Percentiles rank a stretch among this genome's conserved stretches.
Conservation (phyloP, 1,139 yeast species). For the Geotrichum reessii region DNA sequence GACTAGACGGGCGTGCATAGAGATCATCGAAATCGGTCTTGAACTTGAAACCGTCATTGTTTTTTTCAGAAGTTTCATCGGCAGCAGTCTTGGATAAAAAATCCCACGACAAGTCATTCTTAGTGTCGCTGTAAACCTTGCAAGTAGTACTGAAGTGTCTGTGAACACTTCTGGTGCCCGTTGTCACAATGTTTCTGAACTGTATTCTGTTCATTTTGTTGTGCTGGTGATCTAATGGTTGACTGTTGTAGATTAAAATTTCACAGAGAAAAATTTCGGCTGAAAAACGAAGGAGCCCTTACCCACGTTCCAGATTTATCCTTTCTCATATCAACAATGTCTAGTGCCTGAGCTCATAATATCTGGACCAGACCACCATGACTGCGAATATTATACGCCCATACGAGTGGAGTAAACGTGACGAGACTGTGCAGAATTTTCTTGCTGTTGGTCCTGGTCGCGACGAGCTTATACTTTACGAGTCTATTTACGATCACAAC, state of each 20-base stretch:
- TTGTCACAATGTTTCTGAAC: background rate
- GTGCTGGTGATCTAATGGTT: background rate
- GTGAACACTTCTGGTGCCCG: background rate
- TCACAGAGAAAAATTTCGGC: background rate
- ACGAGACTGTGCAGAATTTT: slow-evolving; percentile 45
- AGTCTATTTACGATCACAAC: slow-evolving; percentile 40
- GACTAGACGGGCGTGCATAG: slow-evolving; percentile 10
- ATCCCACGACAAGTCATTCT: slow-evolving; percentile 1
- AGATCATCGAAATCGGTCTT: slow-evolving; percentile 10
- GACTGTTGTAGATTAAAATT: background rate
- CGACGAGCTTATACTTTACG: slow-evolving; percentile 59
- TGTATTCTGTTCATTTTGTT: background rate
- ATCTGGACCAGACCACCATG: slow-evolving; percentile 32
- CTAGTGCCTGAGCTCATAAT: background rate
- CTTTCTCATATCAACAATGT: background rate
- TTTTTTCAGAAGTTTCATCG: background rate
- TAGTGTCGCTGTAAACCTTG: background rate
- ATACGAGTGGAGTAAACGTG: slow-evolving; percentile 52
- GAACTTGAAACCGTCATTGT: background rate
- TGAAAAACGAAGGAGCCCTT: background rate
- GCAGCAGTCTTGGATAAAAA: background rate
- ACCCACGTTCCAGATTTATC: background rate
- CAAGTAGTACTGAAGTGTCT: background rate
- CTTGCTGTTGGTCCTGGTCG: slow-evolving; percentile 63
- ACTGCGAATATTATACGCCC: slow-evolving; percentile 55